Evolutionary conservation across 2,329 filamentous ascomycete genomes (phyloP).

Genomic region (Leptoxyphium fumago): DNA sequence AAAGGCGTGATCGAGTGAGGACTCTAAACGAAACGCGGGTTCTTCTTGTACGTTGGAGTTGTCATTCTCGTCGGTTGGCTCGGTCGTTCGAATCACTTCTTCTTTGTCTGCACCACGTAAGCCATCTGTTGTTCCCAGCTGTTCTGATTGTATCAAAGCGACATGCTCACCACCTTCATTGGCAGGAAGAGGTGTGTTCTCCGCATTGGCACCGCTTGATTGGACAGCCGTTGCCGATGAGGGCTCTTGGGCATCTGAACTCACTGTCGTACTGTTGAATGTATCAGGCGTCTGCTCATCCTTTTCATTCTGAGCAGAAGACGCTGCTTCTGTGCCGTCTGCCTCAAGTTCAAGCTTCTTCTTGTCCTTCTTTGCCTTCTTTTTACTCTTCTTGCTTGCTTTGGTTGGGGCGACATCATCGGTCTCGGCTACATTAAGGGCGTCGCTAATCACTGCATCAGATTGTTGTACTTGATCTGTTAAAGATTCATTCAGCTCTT

Average conservation of each 20-base stretch:
- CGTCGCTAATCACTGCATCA: too few species aligned
- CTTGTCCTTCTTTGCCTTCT: constrained; percentile 16
- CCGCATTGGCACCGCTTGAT: neutral
- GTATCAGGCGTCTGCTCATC: neutral
- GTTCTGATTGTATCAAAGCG: neutral
- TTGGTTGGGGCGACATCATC: neutral
- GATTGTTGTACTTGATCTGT: too few species aligned
- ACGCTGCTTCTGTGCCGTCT: neutral
- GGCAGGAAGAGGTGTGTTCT: neutral
- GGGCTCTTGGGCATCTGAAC: neutral
- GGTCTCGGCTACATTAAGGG: too few species aligned
- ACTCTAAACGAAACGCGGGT: too few species aligned
- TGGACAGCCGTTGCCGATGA: neutral
- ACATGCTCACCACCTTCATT: neutral
- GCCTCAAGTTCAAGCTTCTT: constrained; percentile 1
- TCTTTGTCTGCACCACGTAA: neutral
- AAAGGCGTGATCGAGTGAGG: too few species aligned
- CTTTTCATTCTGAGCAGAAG: neutral
- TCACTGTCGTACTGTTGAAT: neutral
- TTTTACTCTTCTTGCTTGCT: constrained; percentile 4
- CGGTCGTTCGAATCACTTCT: neutral
- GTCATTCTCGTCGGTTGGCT: too few species aligned
- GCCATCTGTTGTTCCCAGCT: neutral
- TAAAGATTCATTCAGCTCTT: too few species aligned
- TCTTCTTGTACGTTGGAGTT: too few species aligned